Percentiles rank a stretch among this genome's conserved stretches.
Conservation (phyloP, 306 rosid genomes). For the Gillenia trifoliata region DNA sequence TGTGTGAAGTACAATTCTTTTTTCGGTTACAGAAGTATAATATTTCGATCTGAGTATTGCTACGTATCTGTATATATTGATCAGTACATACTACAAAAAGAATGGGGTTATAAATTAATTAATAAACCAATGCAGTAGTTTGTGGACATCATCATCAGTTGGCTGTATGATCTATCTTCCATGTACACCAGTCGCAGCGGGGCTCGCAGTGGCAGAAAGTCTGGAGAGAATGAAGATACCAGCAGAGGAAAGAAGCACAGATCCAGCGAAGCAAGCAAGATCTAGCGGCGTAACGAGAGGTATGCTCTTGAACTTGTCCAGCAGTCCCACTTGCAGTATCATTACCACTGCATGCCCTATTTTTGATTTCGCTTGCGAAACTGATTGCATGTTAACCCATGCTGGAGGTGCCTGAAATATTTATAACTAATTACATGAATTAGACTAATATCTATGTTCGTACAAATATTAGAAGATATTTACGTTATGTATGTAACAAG, state of each 20-base stretch:
- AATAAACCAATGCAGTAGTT: not conserved
- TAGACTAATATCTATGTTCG: not conserved
- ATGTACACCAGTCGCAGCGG: not conserved
- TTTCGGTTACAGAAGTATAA: not conserved
- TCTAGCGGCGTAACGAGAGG: constrained; percentile 37
- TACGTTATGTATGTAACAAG: not conserved
- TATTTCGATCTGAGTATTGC: not conserved
- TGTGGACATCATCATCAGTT: not conserved
- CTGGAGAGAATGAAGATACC: constrained; percentile 39
- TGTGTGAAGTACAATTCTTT: not conserved
- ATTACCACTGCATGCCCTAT: constrained; percentile 52
- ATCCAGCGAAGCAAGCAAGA: constrained; percentile 50
- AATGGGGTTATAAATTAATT: not conserved
- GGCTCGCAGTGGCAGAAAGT: constrained; percentile 14
- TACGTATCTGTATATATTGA: not conserved
- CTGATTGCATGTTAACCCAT: constrained; percentile 40
- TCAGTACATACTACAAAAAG: not conserved
- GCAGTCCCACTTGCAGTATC: constrained; percentile 54
- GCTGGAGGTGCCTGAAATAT: constrained; percentile 35
- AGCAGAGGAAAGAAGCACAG: constrained; percentile 45
- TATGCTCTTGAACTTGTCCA: constrained; percentile 43
- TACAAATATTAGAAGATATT: not conserved
- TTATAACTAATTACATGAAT: not conserved
- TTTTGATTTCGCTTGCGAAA: constrained; percentile 43
- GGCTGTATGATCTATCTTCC: not conserved